Conservation (phyloP, 1,284 basidiomycete species). For the Irpex rosettiformis region DNA sequence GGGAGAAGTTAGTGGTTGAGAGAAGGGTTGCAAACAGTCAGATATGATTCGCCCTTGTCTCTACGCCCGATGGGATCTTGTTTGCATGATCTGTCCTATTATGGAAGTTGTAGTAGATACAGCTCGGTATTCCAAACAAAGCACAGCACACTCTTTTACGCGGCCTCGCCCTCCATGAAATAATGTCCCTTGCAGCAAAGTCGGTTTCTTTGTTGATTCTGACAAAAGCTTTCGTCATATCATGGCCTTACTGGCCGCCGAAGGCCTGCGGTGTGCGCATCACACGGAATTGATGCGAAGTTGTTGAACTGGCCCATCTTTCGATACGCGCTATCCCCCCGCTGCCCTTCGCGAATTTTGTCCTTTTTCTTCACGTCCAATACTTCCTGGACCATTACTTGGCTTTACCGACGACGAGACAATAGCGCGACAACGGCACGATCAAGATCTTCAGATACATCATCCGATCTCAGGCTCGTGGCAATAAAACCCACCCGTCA, state of each 20-base stretch:
- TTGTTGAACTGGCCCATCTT: neutral
- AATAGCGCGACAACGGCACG: neutral
- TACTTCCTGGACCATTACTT: neutral
- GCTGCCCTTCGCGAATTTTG: neutral
- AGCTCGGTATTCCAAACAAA: neutral
- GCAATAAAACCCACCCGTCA: neutral
- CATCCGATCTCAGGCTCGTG: neutral
- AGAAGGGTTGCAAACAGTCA: neutral
- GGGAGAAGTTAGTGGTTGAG: neutral
- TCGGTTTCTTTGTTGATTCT: too few species aligned
- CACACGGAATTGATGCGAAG: neutral
- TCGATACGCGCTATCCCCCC: neutral
- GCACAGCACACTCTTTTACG: neutral
- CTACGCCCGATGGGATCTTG: neutral
- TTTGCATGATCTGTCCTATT: neutral
- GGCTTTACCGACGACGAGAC: neutral
- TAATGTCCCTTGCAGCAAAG: neutral
- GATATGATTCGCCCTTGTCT: neutral
- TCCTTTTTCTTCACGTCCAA: neutral
- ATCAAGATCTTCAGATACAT: conserved; percentile 1
- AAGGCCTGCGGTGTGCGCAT: neutral
- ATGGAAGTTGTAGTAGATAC: neutral
- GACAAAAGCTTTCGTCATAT: neutral
- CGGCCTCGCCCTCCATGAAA: neutral
- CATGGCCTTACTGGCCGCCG: too few species aligned